phyloP scores from a whole-genome alignment of 2,329 filamentous ascomycete species.

The Talaromyces piceae region DNA sequence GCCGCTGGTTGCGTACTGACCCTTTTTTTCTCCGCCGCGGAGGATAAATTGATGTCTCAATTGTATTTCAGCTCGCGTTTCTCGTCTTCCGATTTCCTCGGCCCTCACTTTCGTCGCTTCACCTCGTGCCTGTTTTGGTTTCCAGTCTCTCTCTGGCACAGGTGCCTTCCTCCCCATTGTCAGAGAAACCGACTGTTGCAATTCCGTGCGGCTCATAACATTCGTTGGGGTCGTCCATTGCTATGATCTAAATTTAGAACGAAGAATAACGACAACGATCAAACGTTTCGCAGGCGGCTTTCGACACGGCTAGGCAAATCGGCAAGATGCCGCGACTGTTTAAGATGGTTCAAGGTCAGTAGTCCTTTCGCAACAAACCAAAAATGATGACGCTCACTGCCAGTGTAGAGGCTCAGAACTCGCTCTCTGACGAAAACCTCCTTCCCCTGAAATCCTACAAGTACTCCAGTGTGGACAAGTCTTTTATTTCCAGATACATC shows the following conservation, averaged over 20 bases:
- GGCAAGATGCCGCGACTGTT: slow-evolving; percentile 25
- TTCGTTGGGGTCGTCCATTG: not conserved
- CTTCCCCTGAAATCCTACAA: slow-evolving; percentile 92
- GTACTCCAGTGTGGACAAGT: slow-evolving; percentile 96
- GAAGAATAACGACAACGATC: not conserved
- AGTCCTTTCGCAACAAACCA: not conserved
- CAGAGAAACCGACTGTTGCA: not conserved
- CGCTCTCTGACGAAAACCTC: slow-evolving; percentile 80
- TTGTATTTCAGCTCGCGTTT: not conserved
- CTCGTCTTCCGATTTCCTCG: not conserved
- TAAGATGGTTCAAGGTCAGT: slow-evolving; percentile 31
- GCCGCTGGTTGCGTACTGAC: no score
- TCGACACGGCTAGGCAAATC: not conserved
- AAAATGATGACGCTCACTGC: not conserved
- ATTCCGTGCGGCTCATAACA: not conserved
- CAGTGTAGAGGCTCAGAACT: slow-evolving; percentile 40
- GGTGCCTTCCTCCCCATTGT: not conserved
- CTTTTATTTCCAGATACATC: slow-evolving; percentile 85
- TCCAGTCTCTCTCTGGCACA: not conserved
- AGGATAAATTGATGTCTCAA: not conserved
- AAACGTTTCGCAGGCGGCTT: no score
- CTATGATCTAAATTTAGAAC: not conserved
- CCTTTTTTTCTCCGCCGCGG: not conserved
- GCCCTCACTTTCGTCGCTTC: not conserved
- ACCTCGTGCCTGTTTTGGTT: not conserved